A percentile compares a stretch with the other conserved stretches of the same genome.
phyloP scores from a whole-genome alignment of 148 eudicot species.

The Rhododendron ovatum region DNA sequence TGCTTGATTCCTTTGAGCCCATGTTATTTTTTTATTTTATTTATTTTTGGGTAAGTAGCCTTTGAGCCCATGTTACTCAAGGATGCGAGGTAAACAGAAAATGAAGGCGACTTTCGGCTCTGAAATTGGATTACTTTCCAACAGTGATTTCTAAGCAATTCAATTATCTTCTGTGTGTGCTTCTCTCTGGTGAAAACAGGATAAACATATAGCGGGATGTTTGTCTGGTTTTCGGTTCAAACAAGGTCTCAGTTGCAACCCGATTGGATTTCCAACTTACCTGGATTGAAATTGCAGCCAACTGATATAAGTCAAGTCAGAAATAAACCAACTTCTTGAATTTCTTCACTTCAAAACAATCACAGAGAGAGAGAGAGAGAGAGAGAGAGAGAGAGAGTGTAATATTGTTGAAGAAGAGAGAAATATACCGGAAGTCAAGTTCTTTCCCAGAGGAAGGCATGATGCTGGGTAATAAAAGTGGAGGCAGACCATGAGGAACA shows the following conservation, averaged over 20 bases:
- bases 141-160: not conserved
- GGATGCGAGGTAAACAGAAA: not conserved
- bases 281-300: not conserved
- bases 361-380: not conserved
- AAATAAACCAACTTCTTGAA: not conserved
- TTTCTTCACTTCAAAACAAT: too few relatives aligned
- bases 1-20: not conserved
- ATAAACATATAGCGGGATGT: not conserved
- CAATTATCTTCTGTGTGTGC: not conserved
- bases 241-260: not conserved
- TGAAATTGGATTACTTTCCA: not conserved
- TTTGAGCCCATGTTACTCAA: not conserved
- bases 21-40: not conserved
- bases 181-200: not conserved
- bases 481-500: constrained; percentile 1
- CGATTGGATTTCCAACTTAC: not conserved
- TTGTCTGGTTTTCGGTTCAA: not conserved
- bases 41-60: too few relatives aligned
- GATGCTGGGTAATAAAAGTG: not conserved
- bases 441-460: not conserved
- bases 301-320: not conserved
- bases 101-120: not conserved
- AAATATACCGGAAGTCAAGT: not conserved
- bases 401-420: not conserved
- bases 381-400: not conserved